Evolutionary conservation across 495 filamentous ascomycete species (phyloP).

Genomic region (Aspergillus nidulans): DNA sequence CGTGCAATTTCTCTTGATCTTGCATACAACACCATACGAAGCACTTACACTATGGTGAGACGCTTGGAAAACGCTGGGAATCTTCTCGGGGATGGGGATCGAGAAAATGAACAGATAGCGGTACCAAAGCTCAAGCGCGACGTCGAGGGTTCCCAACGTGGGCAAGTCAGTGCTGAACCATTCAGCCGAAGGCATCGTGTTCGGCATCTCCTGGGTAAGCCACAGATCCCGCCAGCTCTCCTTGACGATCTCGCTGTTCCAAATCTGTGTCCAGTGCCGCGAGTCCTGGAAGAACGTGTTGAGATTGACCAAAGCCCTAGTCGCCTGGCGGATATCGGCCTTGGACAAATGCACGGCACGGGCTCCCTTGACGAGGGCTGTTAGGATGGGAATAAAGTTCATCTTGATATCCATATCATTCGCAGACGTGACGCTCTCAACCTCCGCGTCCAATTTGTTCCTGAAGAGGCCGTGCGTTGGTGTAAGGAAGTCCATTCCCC

Average conservation of each 20-base stretch:
- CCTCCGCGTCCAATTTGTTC: conserved; percentile 57
- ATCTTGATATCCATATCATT: conserved; percentile 52
- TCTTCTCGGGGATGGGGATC: conserved; percentile 58
- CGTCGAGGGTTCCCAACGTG: conserved; percentile 52
- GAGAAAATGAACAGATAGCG: conserved; percentile 68
- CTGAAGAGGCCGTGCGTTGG: conserved; percentile 61
- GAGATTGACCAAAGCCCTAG: conserved; percentile 54
- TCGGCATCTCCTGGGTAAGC: conserved; percentile 53
- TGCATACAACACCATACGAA: conserved; percentile 63
- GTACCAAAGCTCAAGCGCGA: conserved; percentile 57
- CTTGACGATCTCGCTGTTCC: conserved; percentile 58
- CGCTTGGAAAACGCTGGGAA: conserved; percentile 62
- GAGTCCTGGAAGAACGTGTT: conserved; percentile 59
- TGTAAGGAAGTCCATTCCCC: conserved; percentile 61
- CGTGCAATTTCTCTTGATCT: conserved; percentile 56
- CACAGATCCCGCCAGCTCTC: conserved; percentile 58
- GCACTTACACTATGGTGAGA: conserved; percentile 63
- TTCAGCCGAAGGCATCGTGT: conserved; percentile 45
- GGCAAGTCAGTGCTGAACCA: conserved; percentile 59
- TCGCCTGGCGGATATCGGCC: conserved; percentile 50
- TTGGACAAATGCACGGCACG: conserved; percentile 47
- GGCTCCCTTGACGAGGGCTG: conserved; percentile 55
- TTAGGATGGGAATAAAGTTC: conserved; percentile 61
- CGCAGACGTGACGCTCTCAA: conserved; percentile 51
- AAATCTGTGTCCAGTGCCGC: conserved; percentile 60